Evolutionary conservation across 306 rosid genomes (phyloP).

Genomic region (Castanea crenata): DNA sequence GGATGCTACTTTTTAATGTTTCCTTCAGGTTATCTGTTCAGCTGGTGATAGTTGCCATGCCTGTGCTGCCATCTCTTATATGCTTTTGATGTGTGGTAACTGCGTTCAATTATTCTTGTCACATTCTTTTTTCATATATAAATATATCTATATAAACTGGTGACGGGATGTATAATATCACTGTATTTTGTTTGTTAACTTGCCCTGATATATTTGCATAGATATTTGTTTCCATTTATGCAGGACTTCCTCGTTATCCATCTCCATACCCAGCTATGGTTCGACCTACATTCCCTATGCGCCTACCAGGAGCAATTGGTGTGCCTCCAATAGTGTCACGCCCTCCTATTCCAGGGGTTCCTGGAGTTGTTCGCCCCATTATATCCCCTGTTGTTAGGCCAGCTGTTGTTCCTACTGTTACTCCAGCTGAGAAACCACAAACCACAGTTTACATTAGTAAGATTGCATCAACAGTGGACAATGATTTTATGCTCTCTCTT

Average conservation of each 20-base stretch:
- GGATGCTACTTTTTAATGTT: slow-evolving; percentile 58
- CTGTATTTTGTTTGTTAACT: slow-evolving; percentile 21
- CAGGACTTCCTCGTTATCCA: slow-evolving; percentile 87
- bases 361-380: slow-evolving; percentile 78
- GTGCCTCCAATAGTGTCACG: slow-evolving; percentile 65
- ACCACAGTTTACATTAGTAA: slow-evolving; percentile 88
- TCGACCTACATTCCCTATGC: slow-evolving; percentile 75
- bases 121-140: slow-evolving; percentile 28
- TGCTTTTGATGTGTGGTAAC: slow-evolving; percentile 91
- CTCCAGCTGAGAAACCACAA: slow-evolving; percentile 83
- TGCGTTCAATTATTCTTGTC: slow-evolving; percentile 46
- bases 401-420: slow-evolving; percentile 54
- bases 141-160: slow-evolving; percentile 13
- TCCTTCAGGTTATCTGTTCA: slow-evolving; percentile 85
- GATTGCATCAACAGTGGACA: slow-evolving; percentile 88
- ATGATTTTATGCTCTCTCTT: slow-evolving; percentile 78
- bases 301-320: slow-evolving; percentile 75
- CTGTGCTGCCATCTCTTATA: slow-evolving; percentile 90
- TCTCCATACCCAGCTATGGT: slow-evolving; percentile 75
- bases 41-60: slow-evolving; percentile 84
- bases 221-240: slow-evolving; percentile 56
- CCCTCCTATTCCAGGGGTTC: slow-evolving; percentile 76
- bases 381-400: slow-evolving; percentile 81
- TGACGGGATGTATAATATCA: slow-evolving; percentile 28
- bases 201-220: slow-evolving; percentile 70